A percentile compares a stretch with the other conserved stretches of the same genome.
These are phyloP conservation scores for Penicillium macrosclerotiorum DNA, from an alignment of 495 filamentous ascomycete species.

Conservation along the genomic window DNA sequence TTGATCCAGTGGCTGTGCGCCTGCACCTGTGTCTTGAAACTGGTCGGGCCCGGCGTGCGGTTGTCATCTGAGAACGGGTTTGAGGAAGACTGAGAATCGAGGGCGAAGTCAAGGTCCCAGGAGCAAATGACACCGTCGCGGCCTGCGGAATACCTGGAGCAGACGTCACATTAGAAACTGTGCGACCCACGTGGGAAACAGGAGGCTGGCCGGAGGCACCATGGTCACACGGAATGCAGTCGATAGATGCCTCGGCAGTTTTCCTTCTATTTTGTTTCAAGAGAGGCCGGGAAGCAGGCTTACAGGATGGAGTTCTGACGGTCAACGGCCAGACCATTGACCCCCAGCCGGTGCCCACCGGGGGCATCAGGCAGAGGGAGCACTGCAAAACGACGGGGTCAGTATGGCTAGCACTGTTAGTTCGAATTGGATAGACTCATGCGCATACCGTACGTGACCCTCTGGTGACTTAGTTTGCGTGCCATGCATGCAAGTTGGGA, in stretches of 20 bases:
- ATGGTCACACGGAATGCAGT: too few relatives aligned
- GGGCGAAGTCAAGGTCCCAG: constrained; percentile 74
- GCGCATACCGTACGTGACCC: constrained; percentile 48
- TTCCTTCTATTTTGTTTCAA: too few relatives aligned
- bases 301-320: constrained; percentile 82
- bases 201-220: too few relatives aligned
- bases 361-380: constrained; percentile 89
- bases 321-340: constrained; percentile 91
- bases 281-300: constrained; percentile 24
- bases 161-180: constrained; percentile 21
- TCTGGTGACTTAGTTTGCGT: constrained; percentile 48
- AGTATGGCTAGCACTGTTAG: constrained; percentile 8
- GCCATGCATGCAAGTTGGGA: constrained; percentile 40
- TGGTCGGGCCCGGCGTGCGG: constrained; percentile 46
- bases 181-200: constrained; percentile 15
- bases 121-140: constrained; percentile 95
- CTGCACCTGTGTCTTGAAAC: constrained; percentile 88
- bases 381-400: constrained; percentile 53
- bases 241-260: too few relatives aligned
- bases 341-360: constrained; percentile 87
- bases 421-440: neutral
- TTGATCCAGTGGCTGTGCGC: constrained; percentile 99
- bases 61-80: constrained; percentile 29
- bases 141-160: constrained; percentile 83
- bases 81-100: constrained; percentile 33